These are phyloP conservation scores for Thielaviopsis musarum DNA, from an alignment of 2,329 filamentous ascomycete species.

Conservation along the genomic window DNA sequence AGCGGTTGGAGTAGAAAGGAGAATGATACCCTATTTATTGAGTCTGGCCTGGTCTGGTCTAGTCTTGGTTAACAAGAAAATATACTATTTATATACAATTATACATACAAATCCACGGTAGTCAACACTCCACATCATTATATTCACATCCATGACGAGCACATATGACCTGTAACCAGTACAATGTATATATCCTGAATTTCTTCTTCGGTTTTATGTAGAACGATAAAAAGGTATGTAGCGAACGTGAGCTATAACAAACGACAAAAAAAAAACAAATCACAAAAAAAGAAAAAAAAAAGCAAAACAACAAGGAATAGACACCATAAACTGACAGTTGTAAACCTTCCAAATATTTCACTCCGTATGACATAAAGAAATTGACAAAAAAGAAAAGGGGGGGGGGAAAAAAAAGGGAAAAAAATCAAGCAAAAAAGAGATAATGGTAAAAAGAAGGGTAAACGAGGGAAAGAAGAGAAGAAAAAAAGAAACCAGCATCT, in stretches of 20 bases:
- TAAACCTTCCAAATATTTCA: background rate
- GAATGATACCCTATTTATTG: background rate
- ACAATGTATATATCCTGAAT: no score
- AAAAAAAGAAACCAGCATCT: background rate
- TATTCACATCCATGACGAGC: no score
- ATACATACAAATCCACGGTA: no score
- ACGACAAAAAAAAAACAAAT: constrained; percentile 17
- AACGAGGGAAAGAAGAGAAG: background rate
- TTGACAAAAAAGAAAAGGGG: constrained; percentile 16
- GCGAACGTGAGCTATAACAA: constrained; percentile 13
- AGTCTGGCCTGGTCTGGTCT: no score
- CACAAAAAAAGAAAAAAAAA: constrained; percentile 20
- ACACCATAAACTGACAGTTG: background rate
- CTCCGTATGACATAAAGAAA: constrained; percentile 5
- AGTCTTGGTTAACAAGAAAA: background rate
- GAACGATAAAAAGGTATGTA: constrained; percentile 11
- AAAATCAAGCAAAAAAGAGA: background rate
- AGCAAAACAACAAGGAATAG: constrained; percentile 7
- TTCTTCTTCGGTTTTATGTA: no score
- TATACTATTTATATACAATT: no score
- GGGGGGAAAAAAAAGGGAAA: background rate
- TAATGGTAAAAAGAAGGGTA: background rate
- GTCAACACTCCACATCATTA: no score
- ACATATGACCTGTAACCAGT: no score
- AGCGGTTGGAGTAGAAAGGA: constrained; percentile 24